phyloP scores from a whole-genome alignment of 2,329 filamentous ascomycete species.

The Chrysoporthe cubensis region DNA sequence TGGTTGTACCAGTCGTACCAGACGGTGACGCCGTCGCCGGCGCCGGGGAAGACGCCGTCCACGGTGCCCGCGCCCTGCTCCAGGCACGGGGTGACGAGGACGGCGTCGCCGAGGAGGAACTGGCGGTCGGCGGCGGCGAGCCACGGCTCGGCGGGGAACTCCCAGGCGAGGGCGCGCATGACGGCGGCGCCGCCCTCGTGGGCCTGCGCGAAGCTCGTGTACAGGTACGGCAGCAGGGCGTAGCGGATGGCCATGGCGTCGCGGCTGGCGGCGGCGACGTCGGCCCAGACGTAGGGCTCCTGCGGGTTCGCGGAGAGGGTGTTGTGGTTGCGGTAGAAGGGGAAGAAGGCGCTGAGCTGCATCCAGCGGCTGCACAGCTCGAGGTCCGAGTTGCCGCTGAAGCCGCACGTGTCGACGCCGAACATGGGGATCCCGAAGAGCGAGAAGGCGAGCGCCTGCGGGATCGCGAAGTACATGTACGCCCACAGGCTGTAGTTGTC shows the following conservation, averaged over 20 bases:
- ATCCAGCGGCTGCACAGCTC: conserved; percentile 73
- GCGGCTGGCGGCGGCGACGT: conserved; percentile 66
- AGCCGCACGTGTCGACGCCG: conserved; percentile 71
- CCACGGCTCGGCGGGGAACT: conserved; percentile 72
- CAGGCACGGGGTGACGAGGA: conserved; percentile 71
- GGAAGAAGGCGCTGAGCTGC: conserved; percentile 67
- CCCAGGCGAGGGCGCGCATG: conserved; percentile 75
- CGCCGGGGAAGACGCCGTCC: conserved; percentile 70
- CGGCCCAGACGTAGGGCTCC: conserved; percentile 73
- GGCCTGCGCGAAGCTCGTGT: conserved; percentile 71
- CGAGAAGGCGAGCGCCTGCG: conserved; percentile 75
- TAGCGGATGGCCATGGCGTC: conserved; percentile 73
- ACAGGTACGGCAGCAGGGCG: conserved; percentile 73
- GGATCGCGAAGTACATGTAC: conserved; percentile 77
- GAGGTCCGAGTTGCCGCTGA: conserved; percentile 67
- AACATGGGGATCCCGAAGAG: conserved; percentile 81
- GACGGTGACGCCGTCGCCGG: conserved; percentile 54
- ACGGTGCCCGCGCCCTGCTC: conserved; percentile 64
- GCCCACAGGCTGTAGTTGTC: conserved; percentile 74
- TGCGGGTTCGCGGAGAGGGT: conserved; percentile 62
- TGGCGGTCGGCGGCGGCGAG: conserved; percentile 70
- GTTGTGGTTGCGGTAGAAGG: conserved; percentile 81
- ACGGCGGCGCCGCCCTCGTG: conserved; percentile 70
- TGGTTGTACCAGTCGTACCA: conserved; percentile 87
- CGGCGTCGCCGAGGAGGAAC: conserved; percentile 69